A percentile compares a stretch with the other conserved stretches of the same genome.
Conservation (phyloP, 2,329 filamentous ascomycete species). For the Aspergillus flavus region DNA sequence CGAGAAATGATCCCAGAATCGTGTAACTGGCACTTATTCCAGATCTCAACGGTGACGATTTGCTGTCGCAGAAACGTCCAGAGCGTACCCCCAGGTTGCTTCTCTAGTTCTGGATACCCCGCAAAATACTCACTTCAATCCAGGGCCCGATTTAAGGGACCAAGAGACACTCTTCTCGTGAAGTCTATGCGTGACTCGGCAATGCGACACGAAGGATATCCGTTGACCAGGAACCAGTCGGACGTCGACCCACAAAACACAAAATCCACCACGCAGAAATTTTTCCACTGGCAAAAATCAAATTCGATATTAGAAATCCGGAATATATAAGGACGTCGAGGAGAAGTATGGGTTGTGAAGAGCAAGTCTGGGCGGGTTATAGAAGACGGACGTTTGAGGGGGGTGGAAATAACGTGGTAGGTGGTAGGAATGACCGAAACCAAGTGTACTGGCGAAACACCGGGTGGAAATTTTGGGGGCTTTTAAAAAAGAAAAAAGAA, state of each 20-base stretch:
- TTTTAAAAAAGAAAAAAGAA: conserved; percentile 4
- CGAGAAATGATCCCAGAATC: background rate
- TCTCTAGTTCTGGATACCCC: background rate
- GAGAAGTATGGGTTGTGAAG: background rate
- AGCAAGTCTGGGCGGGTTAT: background rate
- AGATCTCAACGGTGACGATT: background rate
- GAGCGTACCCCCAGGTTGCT: background rate
- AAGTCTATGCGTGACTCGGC: background rate
- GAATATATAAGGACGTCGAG: background rate
- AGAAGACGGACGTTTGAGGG: conserved; percentile 2
- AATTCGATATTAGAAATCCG: conserved; percentile 1
- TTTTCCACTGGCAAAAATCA: background rate
- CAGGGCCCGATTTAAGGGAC: background rate
- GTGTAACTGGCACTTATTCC: conserved; percentile 5
- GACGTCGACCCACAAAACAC: conserved; percentile 1
- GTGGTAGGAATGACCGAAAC: conserved; percentile 13
- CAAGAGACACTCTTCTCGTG: background rate
- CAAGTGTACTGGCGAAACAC: conserved; percentile 7
- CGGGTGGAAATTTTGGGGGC: conserved; percentile 5
- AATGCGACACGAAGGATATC: conserved; percentile 8
- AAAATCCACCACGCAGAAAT: background rate
- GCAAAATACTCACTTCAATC: background rate
- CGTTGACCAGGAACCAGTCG: background rate
- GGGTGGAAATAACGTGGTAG: conserved; percentile 11
- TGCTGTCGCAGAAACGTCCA: background rate